These are phyloP conservation scores for Cnidoscolus chayamansa DNA, from an alignment of 441 rosid species.

Conservation along the genomic window DNA sequence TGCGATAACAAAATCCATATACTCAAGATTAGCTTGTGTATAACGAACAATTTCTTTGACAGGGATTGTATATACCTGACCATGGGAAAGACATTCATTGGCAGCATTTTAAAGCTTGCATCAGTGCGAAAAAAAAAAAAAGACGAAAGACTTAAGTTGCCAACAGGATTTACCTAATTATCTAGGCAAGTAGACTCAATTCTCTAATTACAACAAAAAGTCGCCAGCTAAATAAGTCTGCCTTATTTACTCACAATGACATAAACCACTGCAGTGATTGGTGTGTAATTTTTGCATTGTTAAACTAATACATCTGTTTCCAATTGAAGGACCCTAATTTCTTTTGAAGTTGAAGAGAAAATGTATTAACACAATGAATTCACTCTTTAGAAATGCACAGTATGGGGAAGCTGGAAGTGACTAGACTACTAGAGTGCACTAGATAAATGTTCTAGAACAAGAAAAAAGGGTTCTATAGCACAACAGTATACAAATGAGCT, in stretches of 20 bases:
- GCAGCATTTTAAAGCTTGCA: background rate
- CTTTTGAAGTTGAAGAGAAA: background rate
- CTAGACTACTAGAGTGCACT: background rate
- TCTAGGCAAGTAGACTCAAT: background rate
- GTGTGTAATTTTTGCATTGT: background rate
- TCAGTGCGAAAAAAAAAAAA: too few species aligned
- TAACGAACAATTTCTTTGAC: background rate
- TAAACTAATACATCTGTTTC: background rate
- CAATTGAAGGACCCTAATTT: background rate
- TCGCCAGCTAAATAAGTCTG: background rate
- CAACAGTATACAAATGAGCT: background rate
- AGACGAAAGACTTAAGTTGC: too few species aligned
- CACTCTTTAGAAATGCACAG: background rate
- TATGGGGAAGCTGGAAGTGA: background rate
- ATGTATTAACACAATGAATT: background rate
- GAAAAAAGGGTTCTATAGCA: background rate
- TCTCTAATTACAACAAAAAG: background rate
- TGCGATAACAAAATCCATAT: background rate
- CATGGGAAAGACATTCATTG: background rate
- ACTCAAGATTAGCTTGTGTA: background rate
- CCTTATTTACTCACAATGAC: background rate
- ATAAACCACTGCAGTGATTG: background rate
- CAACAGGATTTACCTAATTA: background rate
- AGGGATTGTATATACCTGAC: background rate
- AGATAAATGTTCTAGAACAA: background rate